Base-by-base conservation (phyloP, 2,329 filamentous ascomycete species). In the Magnaporthiopsis incrustans region DNA sequence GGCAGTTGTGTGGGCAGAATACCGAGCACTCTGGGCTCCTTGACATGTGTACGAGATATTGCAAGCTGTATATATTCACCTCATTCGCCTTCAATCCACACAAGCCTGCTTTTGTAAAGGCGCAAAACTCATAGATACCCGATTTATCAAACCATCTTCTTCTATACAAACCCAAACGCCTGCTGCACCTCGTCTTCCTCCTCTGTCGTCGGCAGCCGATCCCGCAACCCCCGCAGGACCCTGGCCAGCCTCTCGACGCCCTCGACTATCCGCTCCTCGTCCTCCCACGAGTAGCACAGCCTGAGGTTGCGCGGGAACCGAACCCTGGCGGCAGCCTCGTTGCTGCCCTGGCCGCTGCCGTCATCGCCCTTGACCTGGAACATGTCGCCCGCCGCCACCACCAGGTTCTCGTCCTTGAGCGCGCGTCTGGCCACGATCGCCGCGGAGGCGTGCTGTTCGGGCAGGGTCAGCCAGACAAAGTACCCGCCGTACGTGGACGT, bases 401-500 rank as follows among this genome's bases (percentile, higher is more conserved):
- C 80, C 60, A 96, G 75, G 62, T 87, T 85, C 73, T 90, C 87
- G 62, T 87, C 82, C 27, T 79, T 76, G 70, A 82, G 77, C 10
- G 88, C 88, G 38, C 79, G 78, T 68, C 80, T 74, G 6, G 84
- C 83, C 35, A 92, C 77, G 5, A 82, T 75, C 56, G 82, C 85
- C 7, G 80, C 78, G 62, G 89, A 76, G 65, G 67, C 73, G 27
- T 30, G 27, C 0, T 73, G 10, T 65, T 70, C 67, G 0, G 87
- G 86, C 4, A 96, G 75, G 2, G 80, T 81, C 33, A 96, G 75
- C 92, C 92, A 97, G 63, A 96, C 78, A 73, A 96, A 97, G 73
- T 93, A 97, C 0, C 92, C 92, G 0, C 92, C 92, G 25, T 88
- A 89, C 89, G 35, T 71, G 65, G 14, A 68, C 65, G 2, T 64